Evolutionary conservation across 331 rosid genomes (phyloP).

Genomic region (Stylosanthes scabra): DNA sequence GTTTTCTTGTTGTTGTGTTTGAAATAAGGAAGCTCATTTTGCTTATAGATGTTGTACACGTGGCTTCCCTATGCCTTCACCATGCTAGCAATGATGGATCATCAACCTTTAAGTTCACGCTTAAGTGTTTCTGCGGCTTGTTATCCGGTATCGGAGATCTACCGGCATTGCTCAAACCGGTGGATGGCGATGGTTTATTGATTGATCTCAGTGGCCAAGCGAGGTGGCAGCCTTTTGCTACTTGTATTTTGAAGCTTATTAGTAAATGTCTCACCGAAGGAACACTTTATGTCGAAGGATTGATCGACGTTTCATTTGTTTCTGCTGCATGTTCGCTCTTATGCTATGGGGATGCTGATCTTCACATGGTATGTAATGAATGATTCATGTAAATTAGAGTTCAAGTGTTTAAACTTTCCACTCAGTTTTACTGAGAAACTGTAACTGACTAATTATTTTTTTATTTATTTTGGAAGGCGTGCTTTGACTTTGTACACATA

Average conservation of each 20-base stretch:
- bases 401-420: not conserved
- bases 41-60: conserved; percentile 66
- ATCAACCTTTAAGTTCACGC: conserved; percentile 42
- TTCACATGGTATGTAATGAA: conserved; percentile 74
- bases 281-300: conserved; percentile 87
- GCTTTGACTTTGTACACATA: conserved; percentile 80
- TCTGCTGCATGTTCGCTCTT: conserved; percentile 75
- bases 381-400: conserved; percentile 31
- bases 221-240: conserved; percentile 84
- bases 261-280: conserved; percentile 84
- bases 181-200: conserved; percentile 71
- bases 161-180: conserved; percentile 58
- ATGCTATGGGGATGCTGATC: conserved; percentile 84
- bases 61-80: conserved; percentile 54
- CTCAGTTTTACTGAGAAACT: conserved; percentile 22
- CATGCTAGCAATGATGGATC: conserved; percentile 44
- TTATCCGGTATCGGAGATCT: conserved; percentile 70
- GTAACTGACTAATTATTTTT: conserved; percentile 44
- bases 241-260: conserved; percentile 85
- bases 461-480: conserved; percentile 69
- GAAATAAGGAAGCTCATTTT: conserved; percentile 30
- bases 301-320: conserved; percentile 66
- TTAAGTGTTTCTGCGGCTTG: conserved; percentile 71
- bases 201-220: conserved; percentile 58
- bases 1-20: not conserved